These are phyloP conservation scores for Stemphylium vesicarium DNA, from an alignment of 2,329 filamentous ascomycete species.

Conservation along the genomic window DNA sequence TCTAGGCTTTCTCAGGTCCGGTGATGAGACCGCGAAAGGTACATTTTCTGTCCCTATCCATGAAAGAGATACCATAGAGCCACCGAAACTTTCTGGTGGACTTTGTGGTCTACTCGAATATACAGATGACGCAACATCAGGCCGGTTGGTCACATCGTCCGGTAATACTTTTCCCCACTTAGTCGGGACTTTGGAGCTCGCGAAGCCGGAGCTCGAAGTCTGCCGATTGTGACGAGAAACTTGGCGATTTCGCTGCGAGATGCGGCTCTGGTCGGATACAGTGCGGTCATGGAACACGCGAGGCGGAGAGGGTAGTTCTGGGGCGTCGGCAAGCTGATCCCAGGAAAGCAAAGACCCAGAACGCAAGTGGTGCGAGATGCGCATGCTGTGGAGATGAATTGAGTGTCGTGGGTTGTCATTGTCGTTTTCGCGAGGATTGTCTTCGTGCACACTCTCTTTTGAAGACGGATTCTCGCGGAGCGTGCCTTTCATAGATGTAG, in stretches of 20 bases:
- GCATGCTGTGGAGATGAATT: constrained; percentile 54
- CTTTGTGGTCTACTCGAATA: constrained; percentile 51
- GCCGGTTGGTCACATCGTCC: constrained; percentile 14
- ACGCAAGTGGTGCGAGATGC: constrained; percentile 54
- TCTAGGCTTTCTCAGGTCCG: constrained; percentile 15
- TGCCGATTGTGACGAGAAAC: constrained; percentile 33
- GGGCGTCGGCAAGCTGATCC: constrained; percentile 34
- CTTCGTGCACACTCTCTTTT: background rate
- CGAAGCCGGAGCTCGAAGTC: constrained; percentile 47
- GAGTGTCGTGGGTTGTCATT: constrained; percentile 33
- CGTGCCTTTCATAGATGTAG: constrained; percentile 18
- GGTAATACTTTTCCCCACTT: constrained; percentile 47
- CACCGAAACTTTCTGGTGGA: constrained; percentile 39
- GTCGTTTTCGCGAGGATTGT: constrained; percentile 4
- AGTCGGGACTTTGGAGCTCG: constrained; percentile 44
- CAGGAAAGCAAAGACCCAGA: constrained; percentile 51
- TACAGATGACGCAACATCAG: constrained; percentile 46
- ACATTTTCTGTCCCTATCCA: constrained; percentile 11
- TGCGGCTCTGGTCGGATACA: constrained; percentile 28
- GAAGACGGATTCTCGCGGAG: constrained; percentile 15
- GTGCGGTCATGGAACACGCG: constrained; percentile 21
- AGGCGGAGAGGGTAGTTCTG: constrained; percentile 25
- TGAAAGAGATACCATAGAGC: constrained; percentile 29
- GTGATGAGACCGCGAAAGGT: constrained; percentile 14
- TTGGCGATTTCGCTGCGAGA: constrained; percentile 16